Evolutionary conservation across 1,139 yeast species (phyloP).

Genomic region (Blastobotrys illinoisensis): DNA sequence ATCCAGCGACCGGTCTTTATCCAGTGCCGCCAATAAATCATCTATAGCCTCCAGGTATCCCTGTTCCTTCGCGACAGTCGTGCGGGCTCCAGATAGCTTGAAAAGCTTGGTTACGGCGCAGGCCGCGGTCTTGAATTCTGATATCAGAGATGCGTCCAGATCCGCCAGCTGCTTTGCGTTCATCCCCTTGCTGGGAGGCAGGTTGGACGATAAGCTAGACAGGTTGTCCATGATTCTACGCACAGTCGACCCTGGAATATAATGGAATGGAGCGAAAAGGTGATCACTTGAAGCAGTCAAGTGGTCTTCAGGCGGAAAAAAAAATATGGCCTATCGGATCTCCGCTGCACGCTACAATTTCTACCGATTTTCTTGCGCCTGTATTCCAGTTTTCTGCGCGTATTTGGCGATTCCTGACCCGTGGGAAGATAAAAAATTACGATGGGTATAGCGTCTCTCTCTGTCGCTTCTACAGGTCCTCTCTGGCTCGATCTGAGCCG

Average conservation of each 20-base stretch:
- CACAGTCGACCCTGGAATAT: not conserved
- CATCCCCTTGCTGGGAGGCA: slow-evolving; percentile 3
- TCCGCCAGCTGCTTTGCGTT: slow-evolving; percentile 3
- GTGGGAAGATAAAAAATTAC: too few species aligned
- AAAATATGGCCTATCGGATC: not conserved
- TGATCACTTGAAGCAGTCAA: not conserved
- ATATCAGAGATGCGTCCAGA: slow-evolving; percentile 6
- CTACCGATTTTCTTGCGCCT: not conserved
- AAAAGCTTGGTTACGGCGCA: slow-evolving; percentile 28
- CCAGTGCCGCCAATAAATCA: slow-evolving; percentile 19
- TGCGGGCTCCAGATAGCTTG: slow-evolving; percentile 26
- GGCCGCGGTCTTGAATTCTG: slow-evolving; percentile 29
- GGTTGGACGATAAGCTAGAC: slow-evolving; percentile 3
- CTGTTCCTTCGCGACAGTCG: slow-evolving; percentile 22
- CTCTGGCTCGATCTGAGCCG: not conserved
- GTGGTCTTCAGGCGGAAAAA: not conserved
- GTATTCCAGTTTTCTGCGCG: too few species aligned
- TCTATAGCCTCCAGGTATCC: slow-evolving; percentile 27
- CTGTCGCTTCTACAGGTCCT: too few species aligned
- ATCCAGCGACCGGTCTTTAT: slow-evolving; percentile 19
- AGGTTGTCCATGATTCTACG: slow-evolving; percentile 3
- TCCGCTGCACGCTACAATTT: not conserved
- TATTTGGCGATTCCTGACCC: too few species aligned
- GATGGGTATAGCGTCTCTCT: too few species aligned
- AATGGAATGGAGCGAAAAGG: not conserved